A percentile compares a stretch with the other conserved stretches of the same genome.
Conservation (phyloP, 2,329 filamentous ascomycete genomes). For the Aspergillus quadricinctus region DNA sequence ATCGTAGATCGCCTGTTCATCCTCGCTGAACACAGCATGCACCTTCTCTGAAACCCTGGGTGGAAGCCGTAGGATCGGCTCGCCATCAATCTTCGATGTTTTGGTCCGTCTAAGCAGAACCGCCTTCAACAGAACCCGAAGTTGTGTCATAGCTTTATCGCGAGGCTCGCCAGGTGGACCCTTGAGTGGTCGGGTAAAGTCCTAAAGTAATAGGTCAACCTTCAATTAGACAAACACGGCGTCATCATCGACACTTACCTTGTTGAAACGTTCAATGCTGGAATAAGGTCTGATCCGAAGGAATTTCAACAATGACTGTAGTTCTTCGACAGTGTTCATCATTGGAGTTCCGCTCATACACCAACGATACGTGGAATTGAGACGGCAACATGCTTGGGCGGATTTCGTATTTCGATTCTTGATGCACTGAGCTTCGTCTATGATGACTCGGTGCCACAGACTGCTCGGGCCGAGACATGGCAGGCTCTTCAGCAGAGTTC, state of each 20-base stretch:
- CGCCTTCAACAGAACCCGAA: constrained; percentile 73
- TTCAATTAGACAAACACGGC: neutral
- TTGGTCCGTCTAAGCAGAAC: constrained; percentile 82
- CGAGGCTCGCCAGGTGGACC: constrained; percentile 26
- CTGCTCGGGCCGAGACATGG: constrained; percentile 58
- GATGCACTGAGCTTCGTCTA: constrained; percentile 78
- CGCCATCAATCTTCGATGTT: constrained; percentile 70
- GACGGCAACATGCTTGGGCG: constrained; percentile 55
- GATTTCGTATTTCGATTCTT: constrained; percentile 66
- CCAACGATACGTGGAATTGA: constrained; percentile 62
- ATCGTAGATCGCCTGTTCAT: constrained; percentile 62
- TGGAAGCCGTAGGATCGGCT: constrained; percentile 67
- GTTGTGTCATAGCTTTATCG: constrained; percentile 58
- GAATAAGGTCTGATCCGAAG: constrained; percentile 72
- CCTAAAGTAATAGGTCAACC: constrained; percentile 16
- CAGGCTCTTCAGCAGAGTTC: constrained; percentile 35
- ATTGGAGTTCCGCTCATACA: constrained; percentile 80
- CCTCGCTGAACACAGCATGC: constrained; percentile 62
- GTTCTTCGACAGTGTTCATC: constrained; percentile 79
- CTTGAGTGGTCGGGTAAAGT: constrained; percentile 54
- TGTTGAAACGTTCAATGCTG: constrained; percentile 58
- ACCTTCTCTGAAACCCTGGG: constrained; percentile 59
- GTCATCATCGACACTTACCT: constrained; percentile 34
- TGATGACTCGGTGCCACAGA: constrained; percentile 65
- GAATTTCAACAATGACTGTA: constrained; percentile 74